Conservation (phyloP, 805 yeast species). For the Saccharomycopsis sp. region DNA sequence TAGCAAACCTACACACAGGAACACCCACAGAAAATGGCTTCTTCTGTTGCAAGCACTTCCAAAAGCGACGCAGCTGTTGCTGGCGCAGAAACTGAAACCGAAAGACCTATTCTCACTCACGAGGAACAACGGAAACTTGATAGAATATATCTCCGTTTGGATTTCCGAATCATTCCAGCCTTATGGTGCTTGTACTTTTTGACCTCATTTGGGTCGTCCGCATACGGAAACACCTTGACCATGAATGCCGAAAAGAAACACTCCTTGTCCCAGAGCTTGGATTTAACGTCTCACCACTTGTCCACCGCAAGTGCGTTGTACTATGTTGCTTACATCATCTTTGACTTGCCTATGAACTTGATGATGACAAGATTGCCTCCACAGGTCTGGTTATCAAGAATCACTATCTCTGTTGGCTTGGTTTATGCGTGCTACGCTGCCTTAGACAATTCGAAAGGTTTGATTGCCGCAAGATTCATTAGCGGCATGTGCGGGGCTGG, state of each 20-base stretch:
- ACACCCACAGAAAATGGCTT: not conserved
- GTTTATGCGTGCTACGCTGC: conserved; percentile 72
- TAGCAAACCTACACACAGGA: not conserved
- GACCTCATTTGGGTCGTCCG: conserved; percentile 70
- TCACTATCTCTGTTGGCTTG: conserved; percentile 67
- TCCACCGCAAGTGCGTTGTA: conserved; percentile 75
- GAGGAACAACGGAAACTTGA: conserved; percentile 37
- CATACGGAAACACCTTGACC: conserved; percentile 73
- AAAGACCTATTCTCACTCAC: conserved; percentile 21
- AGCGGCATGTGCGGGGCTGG: conserved; percentile 80
- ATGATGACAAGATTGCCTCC: conserved; percentile 80
- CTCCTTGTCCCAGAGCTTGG: conserved; percentile 47
- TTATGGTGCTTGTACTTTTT: conserved; percentile 74
- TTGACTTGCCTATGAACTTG: conserved; percentile 85
- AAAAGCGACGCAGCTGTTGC: not conserved
- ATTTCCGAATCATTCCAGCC: conserved; percentile 70
- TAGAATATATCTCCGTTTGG: conserved; percentile 54
- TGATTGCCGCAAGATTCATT: conserved; percentile 64
- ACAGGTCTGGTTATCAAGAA: conserved; percentile 78
- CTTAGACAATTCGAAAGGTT: conserved; percentile 46
- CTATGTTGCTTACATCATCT: conserved; percentile 76
- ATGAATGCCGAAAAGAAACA: conserved; percentile 63
- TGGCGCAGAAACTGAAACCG: not conserved
- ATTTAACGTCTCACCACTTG: conserved; percentile 47
- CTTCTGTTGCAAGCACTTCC: not conserved